Base-by-base conservation (phyloP, 2,329 filamentous ascomycete species). In the Claviceps maximensis region DNA sequence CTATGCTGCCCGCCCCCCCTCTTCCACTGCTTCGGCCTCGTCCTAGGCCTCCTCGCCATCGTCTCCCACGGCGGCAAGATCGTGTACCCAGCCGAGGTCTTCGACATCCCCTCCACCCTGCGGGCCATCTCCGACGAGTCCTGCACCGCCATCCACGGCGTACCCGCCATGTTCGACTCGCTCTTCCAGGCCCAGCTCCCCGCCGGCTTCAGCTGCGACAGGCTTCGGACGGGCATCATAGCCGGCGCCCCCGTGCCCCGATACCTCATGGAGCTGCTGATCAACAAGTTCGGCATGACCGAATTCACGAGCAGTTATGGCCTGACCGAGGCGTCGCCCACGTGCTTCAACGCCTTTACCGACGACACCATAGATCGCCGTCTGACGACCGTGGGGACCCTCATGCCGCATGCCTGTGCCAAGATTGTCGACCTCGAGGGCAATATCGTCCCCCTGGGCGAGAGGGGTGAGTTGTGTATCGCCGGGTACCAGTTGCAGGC, bases 21-120 rank as follows among this genome's bases (percentile, higher is more conserved):
- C 3, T 93, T 93, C 73, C 88, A 93, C 71, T 91, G 86, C 71
- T 91, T 91, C 63, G 87, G 87, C 1, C 77, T 91, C 8, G 86
- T 90, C 1, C 78, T 89, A 3, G 87, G 87, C 9, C 74, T 90
- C 46, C 76, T 90, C 53, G 82, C 85, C 1, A 75, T 80, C 45
- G 69, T 89, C 51, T 89, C 84, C 0, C 86, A 90, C 64, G 86
- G 87, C 47, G 80, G 79, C 41, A 86, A 84, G 65, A 82, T 89
- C 50, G 80, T 91, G 10, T 88, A 88, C 61, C 86, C 87, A 0
- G 78, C 79, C 57, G 84, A 89, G 60, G 80, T 83, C 0, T 91
- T 91, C 61, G 83, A 88, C 59, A 75, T 84, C 1, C 67, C 70
- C 4, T 80, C 84, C 0, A 84, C 83, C 2, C 73, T 90, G 36